These are phyloP conservation scores for Polytolypa hystricis DNA, from an alignment of 2,329 filamentous ascomycete species.

Conservation along the genomic window DNA sequence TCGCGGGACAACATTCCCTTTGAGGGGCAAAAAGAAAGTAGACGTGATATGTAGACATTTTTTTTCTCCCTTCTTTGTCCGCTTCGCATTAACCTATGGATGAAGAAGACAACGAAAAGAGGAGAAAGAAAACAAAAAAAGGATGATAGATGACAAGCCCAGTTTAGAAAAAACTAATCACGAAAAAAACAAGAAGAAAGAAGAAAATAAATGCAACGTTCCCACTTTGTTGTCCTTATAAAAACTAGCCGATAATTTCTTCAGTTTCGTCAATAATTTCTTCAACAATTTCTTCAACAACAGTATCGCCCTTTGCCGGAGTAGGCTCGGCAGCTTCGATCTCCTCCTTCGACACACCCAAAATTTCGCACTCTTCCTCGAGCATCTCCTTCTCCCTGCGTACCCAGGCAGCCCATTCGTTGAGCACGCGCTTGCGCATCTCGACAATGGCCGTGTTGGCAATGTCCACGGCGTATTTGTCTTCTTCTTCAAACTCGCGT, in stretches of 20 bases:
- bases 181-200: no score
- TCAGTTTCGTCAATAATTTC: conserved; percentile 76
- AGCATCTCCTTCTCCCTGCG: conserved; percentile 61
- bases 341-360: conserved; percentile 57
- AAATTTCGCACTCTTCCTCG: conserved; percentile 55
- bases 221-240: no score
- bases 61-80: no score
- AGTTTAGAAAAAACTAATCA: neutral
- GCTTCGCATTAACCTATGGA: no score
- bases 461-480: conserved; percentile 82
- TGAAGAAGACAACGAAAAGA: neutral
- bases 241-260: conserved; percentile 50
- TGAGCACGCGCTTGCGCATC: conserved; percentile 65
- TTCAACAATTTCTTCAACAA: conserved; percentile 81
- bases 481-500: conserved; percentile 88
- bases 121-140: neutral
- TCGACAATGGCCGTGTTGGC: conserved; percentile 93
- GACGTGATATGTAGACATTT: no score
- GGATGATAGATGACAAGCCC: neutral
- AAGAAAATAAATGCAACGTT: no score
- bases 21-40: no score
- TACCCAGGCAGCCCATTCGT: conserved; percentile 84
- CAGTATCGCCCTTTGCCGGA: conserved; percentile 56
- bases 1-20: no score
- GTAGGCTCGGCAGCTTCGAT: conserved; percentile 41